Evolutionary conservation across 108 stramenopile genomes (phyloP), one percentile per base, ranked within the genome.

Genomic region (Conticribra weissflogii): DNA sequence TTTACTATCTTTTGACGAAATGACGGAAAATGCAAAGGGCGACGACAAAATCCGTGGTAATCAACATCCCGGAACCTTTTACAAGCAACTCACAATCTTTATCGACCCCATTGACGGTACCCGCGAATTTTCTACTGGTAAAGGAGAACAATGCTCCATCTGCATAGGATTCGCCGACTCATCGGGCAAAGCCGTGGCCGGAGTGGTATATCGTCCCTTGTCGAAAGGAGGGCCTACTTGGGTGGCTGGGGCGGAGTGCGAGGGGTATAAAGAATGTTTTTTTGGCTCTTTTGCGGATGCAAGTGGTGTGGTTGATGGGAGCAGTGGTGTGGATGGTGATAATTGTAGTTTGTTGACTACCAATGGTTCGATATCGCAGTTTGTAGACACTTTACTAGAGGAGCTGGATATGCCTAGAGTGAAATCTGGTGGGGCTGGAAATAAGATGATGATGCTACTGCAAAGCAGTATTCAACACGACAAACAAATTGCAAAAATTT

Each of bases 31-130:
- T 18, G 57, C 31, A 9, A 25, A 23, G 21, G 23, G 27, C 24
- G 44, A 47, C 44, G n/a, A 17, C 29, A 17, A 48, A n/a, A n/a
- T n/a, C n/a, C n/a, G n/a, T n/a, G n/a, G n/a, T 25, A 25, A 23
- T 0, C 19, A 33, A 33, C 46, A 41, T 9, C 45, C 24, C 57
- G 32, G 32, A n/a, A n/a, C n/a, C 7, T 45, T 48, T 29, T 66
- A 84, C 16, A 17, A 61, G 15, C 25, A 59, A 15, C 45, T 84
- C 12, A 79, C 78, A 30, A 67, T 85, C 0, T 87, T 87, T 52
- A 81, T 87, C 17, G 86, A 87, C 48, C 86, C 86, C 0, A 87
- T 87, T 19, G 86, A 87, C 62, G 86, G 86, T 9, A 87, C 86
- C 12, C 51, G 84, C 0, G 86, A 87, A 55, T 87, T 87, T 51